phyloP scores from a whole-genome alignment of 2,329 filamentous ascomycete genomes.

The Aspergillus flavus region DNA sequence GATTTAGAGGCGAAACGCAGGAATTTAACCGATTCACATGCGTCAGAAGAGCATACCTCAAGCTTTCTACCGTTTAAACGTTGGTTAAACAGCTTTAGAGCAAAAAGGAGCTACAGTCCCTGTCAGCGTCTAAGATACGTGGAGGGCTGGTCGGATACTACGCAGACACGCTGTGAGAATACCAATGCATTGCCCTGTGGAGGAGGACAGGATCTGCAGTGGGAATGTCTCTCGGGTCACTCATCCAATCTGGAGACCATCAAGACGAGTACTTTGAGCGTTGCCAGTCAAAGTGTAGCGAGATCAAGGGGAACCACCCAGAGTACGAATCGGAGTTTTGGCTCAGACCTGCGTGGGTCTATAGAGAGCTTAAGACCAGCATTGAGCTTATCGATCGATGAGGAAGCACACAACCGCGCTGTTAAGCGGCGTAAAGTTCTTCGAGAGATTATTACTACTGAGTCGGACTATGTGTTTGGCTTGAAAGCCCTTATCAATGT shows the following conservation, averaged over 20 bases:
- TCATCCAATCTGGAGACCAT: conserved; percentile 78
- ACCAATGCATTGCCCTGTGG: conserved; percentile 22
- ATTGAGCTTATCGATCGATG: conserved; percentile 59
- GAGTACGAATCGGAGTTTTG: conserved; percentile 56
- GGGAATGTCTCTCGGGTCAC: conserved; percentile 72
- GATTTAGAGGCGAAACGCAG: conserved; percentile 1
- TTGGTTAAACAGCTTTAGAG: conserved; percentile 43
- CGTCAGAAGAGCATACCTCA: conserved; percentile 13
- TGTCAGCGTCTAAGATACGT: conserved; percentile 32
- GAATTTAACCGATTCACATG: background rate
- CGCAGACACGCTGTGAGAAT: conserved; percentile 18
- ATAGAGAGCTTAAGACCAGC: conserved; percentile 57
- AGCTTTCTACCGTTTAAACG: conserved; percentile 35
- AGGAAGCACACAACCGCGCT: conserved; percentile 70
- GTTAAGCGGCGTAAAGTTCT: conserved; percentile 76
- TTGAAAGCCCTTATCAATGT: conserved; percentile 86
- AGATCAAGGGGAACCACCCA: conserved; percentile 62
- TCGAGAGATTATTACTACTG: conserved; percentile 82
- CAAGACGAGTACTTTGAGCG: conserved; percentile 78
- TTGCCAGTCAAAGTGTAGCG: conserved; percentile 70
- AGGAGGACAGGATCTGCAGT: conserved; percentile 40
- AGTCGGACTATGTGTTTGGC: conserved; percentile 86
- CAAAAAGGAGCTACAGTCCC: conserved; percentile 24
- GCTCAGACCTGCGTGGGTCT: conserved; percentile 67
- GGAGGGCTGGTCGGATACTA: conserved; percentile 40